These are phyloP conservation scores for Aphanomyces astaci DNA, from an alignment of 352 stramenopile genomes.

Conservation along the genomic window DNA sequence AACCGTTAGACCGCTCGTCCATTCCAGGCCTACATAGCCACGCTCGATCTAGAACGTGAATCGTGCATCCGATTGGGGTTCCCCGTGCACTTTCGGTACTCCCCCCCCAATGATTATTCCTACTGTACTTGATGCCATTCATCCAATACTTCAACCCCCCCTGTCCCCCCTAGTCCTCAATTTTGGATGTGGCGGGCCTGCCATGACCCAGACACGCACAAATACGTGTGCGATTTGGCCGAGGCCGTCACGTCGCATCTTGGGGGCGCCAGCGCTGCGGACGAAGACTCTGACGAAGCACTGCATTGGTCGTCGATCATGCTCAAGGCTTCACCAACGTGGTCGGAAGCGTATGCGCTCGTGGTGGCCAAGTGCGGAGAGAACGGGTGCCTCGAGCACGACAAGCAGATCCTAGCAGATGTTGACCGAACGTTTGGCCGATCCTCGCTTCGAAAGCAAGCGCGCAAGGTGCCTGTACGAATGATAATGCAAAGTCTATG, in stretches of 20 bases:
- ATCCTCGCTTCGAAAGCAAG: conserved; percentile 39
- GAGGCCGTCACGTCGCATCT: conserved; percentile 38
- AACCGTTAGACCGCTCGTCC: background rate
- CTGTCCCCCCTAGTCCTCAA: conserved; percentile 19
- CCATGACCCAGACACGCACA: conserved; percentile 24
- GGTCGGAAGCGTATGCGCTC: conserved; percentile 35
- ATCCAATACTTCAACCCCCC: too few species aligned
- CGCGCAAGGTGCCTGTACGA: background rate
- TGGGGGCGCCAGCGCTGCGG: conserved; percentile 26
- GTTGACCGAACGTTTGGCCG: conserved; percentile 61
- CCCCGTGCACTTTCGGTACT: background rate
- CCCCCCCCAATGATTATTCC: too few species aligned
- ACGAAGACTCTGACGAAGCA: conserved; percentile 16
- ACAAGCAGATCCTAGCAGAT: conserved; percentile 57
- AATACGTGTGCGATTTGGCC: conserved; percentile 39
- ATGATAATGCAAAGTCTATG: background rate
- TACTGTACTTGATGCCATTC: too few species aligned
- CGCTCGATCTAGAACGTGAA: background rate
- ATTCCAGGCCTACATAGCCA: conserved; percentile 2
- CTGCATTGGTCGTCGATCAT: conserved; percentile 21
- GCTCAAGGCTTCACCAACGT: conserved; percentile 24
- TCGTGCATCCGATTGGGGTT: background rate
- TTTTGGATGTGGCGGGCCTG: conserved; percentile 16
- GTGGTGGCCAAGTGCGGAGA: conserved; percentile 30
- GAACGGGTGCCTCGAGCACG: conserved; percentile 35